Percentiles rank a stretch among this genome's conserved stretches.
phyloP scores from a whole-genome alignment of 176 grass and related monocot species.

The Aegilops sharonensis region DNA sequence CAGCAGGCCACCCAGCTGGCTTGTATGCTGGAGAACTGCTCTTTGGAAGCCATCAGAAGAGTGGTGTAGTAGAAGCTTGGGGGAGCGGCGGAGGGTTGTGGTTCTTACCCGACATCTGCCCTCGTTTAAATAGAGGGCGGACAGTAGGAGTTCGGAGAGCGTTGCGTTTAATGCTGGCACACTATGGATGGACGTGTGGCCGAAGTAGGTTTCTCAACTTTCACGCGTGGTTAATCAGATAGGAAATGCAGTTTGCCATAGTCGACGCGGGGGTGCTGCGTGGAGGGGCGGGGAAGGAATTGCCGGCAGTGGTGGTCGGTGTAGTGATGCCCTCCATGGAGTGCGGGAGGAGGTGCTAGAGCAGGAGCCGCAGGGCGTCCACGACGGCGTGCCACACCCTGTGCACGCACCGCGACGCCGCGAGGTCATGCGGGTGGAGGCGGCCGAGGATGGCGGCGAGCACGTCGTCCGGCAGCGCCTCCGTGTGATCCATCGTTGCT shows the following conservation, averaged over 20 bases:
- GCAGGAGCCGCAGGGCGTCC: background rate
- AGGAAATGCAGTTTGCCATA: background rate
- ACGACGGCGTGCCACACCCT: background rate
- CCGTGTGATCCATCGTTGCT: background rate
- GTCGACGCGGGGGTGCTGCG: background rate
- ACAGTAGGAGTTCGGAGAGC: too few species aligned
- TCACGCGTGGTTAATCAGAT: too few species aligned
- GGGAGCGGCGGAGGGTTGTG: too few species aligned
- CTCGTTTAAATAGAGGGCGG: too few species aligned
- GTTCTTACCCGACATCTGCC: too few species aligned
- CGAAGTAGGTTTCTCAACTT: too few species aligned
- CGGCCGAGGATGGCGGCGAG: background rate
- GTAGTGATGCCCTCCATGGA: background rate
- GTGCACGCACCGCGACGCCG: background rate
- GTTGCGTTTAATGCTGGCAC: too few species aligned
- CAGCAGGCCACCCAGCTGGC: too few species aligned
- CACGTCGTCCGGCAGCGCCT: background rate
- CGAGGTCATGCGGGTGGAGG: background rate
- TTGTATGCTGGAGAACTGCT: too few species aligned
- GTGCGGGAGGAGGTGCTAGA: background rate
- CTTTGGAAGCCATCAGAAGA: too few species aligned
- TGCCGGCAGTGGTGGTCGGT: background rate
- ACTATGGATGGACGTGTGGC: too few species aligned
- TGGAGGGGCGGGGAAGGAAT: background rate
- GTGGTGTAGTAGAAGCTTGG: too few species aligned